A percentile compares a stretch with the other conserved stretches of the same genome.
Evolutionary conservation across 164 flowering plant genomes (phyloP).

Genomic region (Magnolia kwangsiensis): DNA sequence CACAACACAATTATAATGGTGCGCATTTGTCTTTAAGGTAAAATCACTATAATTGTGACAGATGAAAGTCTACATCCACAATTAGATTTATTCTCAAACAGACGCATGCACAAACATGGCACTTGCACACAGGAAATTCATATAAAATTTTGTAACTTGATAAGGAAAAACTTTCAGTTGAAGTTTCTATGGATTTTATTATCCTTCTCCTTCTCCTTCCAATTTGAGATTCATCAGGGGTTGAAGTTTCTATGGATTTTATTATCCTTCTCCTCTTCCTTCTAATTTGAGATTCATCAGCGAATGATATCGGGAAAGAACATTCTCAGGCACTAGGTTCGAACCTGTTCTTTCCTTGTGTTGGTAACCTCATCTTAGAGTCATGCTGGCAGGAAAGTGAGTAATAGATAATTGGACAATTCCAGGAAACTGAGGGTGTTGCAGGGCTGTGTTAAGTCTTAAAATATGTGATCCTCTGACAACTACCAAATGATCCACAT

Average conservation of each 20-base stretch:
- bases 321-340: background rate
- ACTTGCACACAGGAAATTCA: no score
- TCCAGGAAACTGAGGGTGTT: no score
- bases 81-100: background rate
- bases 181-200: background rate
- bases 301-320: background rate
- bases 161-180: background rate
- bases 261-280: background rate
- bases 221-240: background rate
- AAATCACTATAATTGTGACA: background rate
- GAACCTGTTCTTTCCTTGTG: no score
- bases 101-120: no score
- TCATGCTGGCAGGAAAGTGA: background rate
- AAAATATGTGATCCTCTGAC: no score
- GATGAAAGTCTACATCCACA: background rate
- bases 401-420: background rate
- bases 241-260: background rate
- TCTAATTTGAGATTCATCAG: background rate
- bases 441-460: no score
- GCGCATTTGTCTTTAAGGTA: slow-evolving; percentile 51
- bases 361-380: no score
- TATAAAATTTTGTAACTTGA: no score
- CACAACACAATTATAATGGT: slow-evolving; percentile 20
- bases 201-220: background rate
- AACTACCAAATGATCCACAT: no score